phyloP scores from a whole-genome alignment of 495 filamentous ascomycete genomes.

The Hypomontagnella monticulosa region DNA sequence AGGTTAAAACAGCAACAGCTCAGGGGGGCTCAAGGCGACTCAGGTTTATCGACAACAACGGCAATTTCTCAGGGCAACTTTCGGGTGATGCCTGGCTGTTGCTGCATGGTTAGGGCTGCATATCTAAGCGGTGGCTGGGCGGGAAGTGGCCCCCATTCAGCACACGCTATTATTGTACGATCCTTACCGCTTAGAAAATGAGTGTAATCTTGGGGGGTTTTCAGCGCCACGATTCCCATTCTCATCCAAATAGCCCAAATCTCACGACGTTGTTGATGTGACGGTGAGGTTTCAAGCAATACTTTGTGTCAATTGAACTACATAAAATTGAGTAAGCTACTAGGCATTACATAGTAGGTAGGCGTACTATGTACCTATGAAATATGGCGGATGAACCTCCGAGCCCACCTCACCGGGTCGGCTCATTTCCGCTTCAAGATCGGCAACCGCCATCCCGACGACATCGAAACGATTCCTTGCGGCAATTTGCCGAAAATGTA shows the following conservation, averaged over 20 bases:
- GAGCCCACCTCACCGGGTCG: constrained; percentile 5
- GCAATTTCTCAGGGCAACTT: not conserved
- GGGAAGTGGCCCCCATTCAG: constrained; percentile 17
- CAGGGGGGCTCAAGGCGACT: too few relatives aligned
- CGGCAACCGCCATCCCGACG: constrained; percentile 1
- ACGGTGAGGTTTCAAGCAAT: too few relatives aligned
- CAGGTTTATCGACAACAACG: not conserved
- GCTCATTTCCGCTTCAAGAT: constrained; percentile 11
- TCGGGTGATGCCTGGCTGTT: too few relatives aligned
- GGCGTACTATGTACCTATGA: not conserved
- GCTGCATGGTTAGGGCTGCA: constrained; percentile 11
- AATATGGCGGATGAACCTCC: constrained; percentile 19
- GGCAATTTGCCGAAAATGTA: constrained; percentile 11
- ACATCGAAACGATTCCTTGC: constrained; percentile 12
- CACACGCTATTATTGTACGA: not conserved
- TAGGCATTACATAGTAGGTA: too few relatives aligned
- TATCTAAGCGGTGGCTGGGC: constrained; percentile 10
- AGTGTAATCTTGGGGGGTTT: not conserved
- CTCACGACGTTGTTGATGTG: not conserved
- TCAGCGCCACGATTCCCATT: too few relatives aligned
- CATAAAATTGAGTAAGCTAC: too few relatives aligned
- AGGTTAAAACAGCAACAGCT: too few relatives aligned
- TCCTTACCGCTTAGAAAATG: constrained; percentile 1
- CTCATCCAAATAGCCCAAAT: too few relatives aligned
- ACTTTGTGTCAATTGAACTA: not conserved